Evolutionary conservation across 371 early-diverging fungal species (phyloP), one percentile per base, ranked within the genome.

Genomic region (Mucor irregularis): DNA sequence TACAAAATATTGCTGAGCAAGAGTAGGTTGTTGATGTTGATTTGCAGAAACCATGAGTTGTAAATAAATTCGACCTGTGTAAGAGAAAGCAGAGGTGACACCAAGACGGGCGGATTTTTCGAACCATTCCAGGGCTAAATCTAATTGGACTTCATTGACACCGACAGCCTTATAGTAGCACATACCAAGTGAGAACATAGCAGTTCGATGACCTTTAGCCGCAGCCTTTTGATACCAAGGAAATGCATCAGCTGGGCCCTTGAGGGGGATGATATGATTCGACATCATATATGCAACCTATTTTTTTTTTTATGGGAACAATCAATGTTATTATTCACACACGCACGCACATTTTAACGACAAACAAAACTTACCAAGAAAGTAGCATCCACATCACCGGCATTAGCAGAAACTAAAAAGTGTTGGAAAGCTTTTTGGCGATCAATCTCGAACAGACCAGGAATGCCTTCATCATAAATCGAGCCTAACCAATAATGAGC

Each of bases 171-270:
- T 70, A 33, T 66, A 55, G 35, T 73, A 73, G 55, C 76, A 72
- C 21, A 76, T 64, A 53, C 84, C 81, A 7, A 85, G 57, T 10
- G 66, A 66, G 39, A 71, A 61, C 47, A 68, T 66, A 3, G 84
- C 78, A 30, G 58, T 61, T 5, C 68, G 53, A 58, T 83, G 68
- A 3, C 81, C 76, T 30, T 76, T 68, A 0, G 62, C 61, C 11
- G 81, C 85, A 19, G 86, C 80, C 38, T 80, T 79, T 35, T 58
- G 54, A 49, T 81, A 84, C 84, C 83, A 86, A 13, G 75, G 60
- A 51, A 80, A 70, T 4, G 88, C 86, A 47, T 70, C 71, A 28
- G 31, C 28, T 8, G 64, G 73, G 46, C 85, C 74, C 31, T 72
- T 69, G 0, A 48, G 30, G 17, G 79, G 80, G 13, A 86, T 82